Conservation (phyloP, 2,329 filamentous ascomycete species). For the Trichoderma sp. region DNA sequence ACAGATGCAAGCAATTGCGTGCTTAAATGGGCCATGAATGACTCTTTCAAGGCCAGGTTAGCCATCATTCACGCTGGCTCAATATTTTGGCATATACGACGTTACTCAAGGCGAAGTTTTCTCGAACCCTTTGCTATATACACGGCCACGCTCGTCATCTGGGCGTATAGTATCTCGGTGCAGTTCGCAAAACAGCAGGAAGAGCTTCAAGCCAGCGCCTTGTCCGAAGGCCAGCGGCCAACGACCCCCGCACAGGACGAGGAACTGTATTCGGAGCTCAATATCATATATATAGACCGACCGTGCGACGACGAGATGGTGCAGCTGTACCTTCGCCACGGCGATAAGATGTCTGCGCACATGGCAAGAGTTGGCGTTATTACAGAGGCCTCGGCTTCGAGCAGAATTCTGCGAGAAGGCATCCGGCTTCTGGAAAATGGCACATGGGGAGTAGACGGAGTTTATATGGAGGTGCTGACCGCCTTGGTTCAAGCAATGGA, state of each 20-base stretch:
- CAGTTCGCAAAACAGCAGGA: not conserved
- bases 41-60: not conserved
- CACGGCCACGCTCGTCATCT: not conserved
- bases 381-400: not conserved
- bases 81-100: constrained; percentile 1
- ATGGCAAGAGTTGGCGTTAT: not conserved
- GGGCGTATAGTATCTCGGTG: constrained; percentile 1
- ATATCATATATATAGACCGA: not conserved
- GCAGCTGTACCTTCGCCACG: not conserved
- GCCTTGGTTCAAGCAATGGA: not conserved
- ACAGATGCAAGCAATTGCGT: not conserved
- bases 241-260: not conserved
- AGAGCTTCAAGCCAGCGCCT: not conserved
- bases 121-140: not conserved
- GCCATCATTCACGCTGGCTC: not conserved
- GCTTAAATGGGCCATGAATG: not conserved
- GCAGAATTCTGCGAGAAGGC: not conserved
- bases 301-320: not conserved
- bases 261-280: not conserved
- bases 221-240: not conserved
- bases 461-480: not conserved
- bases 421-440: not conserved
- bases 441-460: not conserved
- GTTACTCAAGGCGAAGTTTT: not conserved
- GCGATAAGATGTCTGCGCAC: not conserved